Base-by-base conservation (phyloP, 352 stramenopile species). In the Globisporangium sylvaticum region DNA sequence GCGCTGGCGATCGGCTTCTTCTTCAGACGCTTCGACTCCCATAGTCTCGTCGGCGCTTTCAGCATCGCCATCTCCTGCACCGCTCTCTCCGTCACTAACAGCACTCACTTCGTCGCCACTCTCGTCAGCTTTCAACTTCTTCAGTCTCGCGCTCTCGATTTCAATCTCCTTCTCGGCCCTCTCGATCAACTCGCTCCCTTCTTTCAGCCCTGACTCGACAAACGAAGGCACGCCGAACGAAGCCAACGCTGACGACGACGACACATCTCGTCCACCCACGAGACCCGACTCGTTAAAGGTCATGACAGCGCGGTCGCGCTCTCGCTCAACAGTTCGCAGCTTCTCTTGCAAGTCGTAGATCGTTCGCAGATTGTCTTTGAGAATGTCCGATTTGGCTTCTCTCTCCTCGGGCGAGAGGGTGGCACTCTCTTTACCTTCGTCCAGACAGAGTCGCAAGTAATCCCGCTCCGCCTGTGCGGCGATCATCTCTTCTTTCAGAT, bases 401-500 rank as follows among this genome's bases (percentile, higher is more conserved):
- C 76, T 67, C 37, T 90, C 80, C 31, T 83, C 74, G 2, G 66
- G 61, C 1, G 61, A 53, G 7, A 58, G 22, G 24, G 74, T 69
- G 14, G 64, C 44, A 57, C 20, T 65, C 61, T 62, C 73, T 0
- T 58, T 66, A 4, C 53, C 70, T 64, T 92, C 85, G 64, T 94
- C 84, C 8, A 92, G 73, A 58, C 82, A 92, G 1, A 95, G 58
- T 0, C 83, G 78, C 24, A 93, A 64, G 39, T 92, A 91, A 46
- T 95, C 88, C 15, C 88, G 84, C 64, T 95, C 86, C 34, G 85
- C 82, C 73, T 95, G 88, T 2, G 88, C 86, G 31, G 81, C 79
- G n/a, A 95, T 90, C 84, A 93, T 90, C 62, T 95, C 85, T 68
- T 93, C 83, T 54, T 83, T 93, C 61, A 94, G 67, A n/a, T 86